Base-by-base conservation (phyloP, 768 basidiomycete genomes). In the Mycena amicta region DNA sequence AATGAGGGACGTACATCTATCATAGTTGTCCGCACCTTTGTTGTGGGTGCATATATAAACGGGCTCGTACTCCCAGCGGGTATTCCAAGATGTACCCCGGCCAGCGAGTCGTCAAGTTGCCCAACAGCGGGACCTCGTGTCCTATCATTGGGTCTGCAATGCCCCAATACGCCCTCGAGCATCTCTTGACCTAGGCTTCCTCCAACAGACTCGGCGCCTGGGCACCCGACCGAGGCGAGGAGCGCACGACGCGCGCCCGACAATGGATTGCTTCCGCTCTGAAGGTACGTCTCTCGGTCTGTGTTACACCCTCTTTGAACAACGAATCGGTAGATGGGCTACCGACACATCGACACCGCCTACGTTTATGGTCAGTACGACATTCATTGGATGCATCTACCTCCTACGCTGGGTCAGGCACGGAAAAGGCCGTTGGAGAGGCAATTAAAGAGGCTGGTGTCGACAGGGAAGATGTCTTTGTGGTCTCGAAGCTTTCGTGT, bases 401-500 rank as follows among this genome's bases (percentile, higher is more conserved):
- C 39, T 22, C 20, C 25, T 15, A 30, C 47, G 26, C n/a, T n/a
- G n/a, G n/a, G n/a, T n/a, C 11, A 63, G 62, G 60, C 25, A 74
- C 72, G 47, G 80, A 80, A 57, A 61, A 68, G 55, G 61, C 63
- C 8, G 76, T 79, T 18, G 76, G 78, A 8, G 63, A 67, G 40
- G 77, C 72, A 2, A 70, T 81, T 28, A 59, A 68, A 5, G 74
- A 71, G 26, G 73, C 72, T 2, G 72, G 71, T 2, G 63, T 77
- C 11, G 68, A 75, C 18, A 72, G 76, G 22, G 69, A 70, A 20
- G 68, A 75, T 30, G 62, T 79, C 45, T 79, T 76, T 63, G 65
- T 80, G 18, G 74, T 75, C n/a, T 77, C 79, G 4, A 82, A 81
- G 56, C 67, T 79, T 51, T 64, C 68, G 73, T 75, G 43, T 26